Evolutionary conservation across 2,329 filamentous ascomycete genomes (phyloP), one percentile per base, ranked within the genome.

Genomic region (Aspergillus sp.): DNA sequence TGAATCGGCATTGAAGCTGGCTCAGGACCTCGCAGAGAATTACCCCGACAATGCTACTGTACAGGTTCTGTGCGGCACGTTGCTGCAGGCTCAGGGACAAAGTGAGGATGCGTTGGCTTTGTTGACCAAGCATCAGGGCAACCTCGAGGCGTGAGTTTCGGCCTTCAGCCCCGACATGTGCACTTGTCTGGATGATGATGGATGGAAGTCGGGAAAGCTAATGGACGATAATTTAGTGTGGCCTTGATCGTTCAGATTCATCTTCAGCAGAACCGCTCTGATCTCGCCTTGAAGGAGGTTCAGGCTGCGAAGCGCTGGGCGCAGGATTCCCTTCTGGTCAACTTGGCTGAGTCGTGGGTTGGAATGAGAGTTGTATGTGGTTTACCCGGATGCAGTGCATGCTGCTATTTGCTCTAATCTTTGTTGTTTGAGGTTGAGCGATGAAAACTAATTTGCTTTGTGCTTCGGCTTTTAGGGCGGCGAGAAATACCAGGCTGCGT

Each of bases 291-390:
- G 12, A 97, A 97, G 78, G 94, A 97, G 79, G 92, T 96, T 39
- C 82, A 88, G 55, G 87, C 90, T 38, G 95, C 95, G 38, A 87
- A 93, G 75, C 87, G 91, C 78, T 98, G 94, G 91, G 95, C 94
- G 7, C 94, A 99, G 78, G 95, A 98, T 75, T 96, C 90, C 68
- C 81, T 98, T 41, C 82, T 98, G 53, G 91, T 98, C 66, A 98
- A 99, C 78, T 80, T 99, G 66, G 93, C 93, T 7, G 95, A 99
- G 80, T 91, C 91, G 7, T 99, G 94, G 95, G 91, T 97, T 65
- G 93, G 92, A 28, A 78, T 98, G 77, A 85, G 95, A 76, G 82
- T 94, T 78, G 92, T 95, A 85, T 63, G 84, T 63, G 10, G 23
- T 12, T 39, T 13, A 36, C 32, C 43, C 19, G 15, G 8, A 19